Conservation (phyloP, 495 filamentous ascomycete species). For the Penicillium paxilli region DNA sequence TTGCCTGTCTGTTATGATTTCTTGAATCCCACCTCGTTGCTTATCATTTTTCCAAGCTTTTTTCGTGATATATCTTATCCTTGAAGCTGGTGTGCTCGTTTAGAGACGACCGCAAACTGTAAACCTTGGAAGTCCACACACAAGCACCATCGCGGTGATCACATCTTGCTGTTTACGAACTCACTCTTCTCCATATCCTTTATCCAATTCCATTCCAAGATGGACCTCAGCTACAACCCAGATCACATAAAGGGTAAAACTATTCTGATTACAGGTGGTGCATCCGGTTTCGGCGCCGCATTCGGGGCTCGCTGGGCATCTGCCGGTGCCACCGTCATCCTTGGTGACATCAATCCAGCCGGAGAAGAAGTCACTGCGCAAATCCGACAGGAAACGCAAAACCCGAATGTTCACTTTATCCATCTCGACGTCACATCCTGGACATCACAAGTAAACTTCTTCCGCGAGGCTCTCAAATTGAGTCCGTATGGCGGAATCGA, state of each 20-base stretch:
- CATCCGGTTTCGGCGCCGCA: slow-evolving; percentile 6
- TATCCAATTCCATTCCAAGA: neutral
- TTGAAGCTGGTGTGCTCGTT: no score
- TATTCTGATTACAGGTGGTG: slow-evolving; percentile 11
- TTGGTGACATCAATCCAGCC: slow-evolving; percentile 9
- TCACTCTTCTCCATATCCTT: neutral
- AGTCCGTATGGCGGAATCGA: slow-evolving; percentile 13
- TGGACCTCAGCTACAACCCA: slow-evolving; percentile 7
- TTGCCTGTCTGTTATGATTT: no score
- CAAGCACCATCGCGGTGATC: no score
- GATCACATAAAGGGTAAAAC: slow-evolving; percentile 4
- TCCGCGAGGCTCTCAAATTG: slow-evolving; percentile 4
- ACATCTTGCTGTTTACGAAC: neutral
- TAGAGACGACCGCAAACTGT: no score
- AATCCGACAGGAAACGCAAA: slow-evolving; percentile 9
- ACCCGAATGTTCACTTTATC: slow-evolving; percentile 12
- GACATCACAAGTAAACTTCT: slow-evolving; percentile 12
- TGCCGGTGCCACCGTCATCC: slow-evolving; percentile 9
- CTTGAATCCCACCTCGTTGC: no score
- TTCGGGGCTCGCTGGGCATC: slow-evolving; percentile 10
- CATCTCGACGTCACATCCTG: slow-evolving; percentile 14
- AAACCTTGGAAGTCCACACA: no score
- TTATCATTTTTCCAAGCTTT: no score
- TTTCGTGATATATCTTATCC: no score
- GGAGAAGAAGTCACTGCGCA: slow-evolving; percentile 10